A percentile compares a stretch with the other conserved stretches of the same genome.
phyloP scores from a whole-genome alignment of 768 basidiomycete genomes.

The Leccinum barrowsii region DNA sequence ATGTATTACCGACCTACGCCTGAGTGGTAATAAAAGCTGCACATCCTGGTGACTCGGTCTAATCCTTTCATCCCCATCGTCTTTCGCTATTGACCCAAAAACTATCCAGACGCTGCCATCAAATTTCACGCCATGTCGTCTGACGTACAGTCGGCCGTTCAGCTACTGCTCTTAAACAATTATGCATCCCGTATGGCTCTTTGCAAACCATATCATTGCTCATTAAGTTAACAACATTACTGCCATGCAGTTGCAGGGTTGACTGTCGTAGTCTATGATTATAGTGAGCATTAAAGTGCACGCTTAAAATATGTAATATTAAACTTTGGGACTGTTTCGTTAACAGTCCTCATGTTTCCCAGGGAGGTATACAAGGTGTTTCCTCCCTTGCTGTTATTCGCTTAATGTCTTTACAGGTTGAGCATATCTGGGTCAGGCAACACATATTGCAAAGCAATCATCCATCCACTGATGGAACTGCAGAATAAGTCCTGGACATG shows the following conservation, averaged over 20 bases:
- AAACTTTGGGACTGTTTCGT: background rate
- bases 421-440: background rate
- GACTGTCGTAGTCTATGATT: background rate
- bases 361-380: background rate
- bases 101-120: background rate
- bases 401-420: background rate
- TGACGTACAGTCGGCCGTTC: background rate
- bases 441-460: background rate
- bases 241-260: background rate
- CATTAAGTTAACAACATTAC: background rate
- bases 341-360: background rate
- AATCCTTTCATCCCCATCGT: background rate
- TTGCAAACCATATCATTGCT: background rate
- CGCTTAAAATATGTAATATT: background rate
- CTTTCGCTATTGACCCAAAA: background rate
- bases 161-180: background rate
- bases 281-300: background rate
- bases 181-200: background rate
- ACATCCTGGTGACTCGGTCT: background rate
- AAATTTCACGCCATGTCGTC: slow-evolving; percentile 6
- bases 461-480: background rate
- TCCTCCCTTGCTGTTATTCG: background rate
- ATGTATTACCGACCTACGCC: background rate
- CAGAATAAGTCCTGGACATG: background rate
- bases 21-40: background rate